Conservation (phyloP, 805 yeast genomes). For the Barnettozyma wickerhamii region DNA sequence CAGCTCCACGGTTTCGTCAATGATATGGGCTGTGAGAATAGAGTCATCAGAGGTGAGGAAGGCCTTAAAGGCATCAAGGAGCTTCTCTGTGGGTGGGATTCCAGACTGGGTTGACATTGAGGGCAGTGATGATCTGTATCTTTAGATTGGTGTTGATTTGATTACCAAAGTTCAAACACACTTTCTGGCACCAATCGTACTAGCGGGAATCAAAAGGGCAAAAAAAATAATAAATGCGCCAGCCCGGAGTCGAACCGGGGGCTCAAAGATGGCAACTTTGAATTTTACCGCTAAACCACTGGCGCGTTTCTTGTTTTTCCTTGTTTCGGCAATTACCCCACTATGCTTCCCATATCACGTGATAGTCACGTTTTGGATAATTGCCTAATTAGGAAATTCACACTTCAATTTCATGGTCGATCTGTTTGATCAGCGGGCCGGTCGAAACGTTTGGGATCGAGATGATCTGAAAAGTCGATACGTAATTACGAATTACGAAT, state of each 20-base stretch:
- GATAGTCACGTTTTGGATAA: too few species aligned
- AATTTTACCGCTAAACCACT: conserved; percentile 50
- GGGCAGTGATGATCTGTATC: too few species aligned
- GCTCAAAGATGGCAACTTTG: conserved; percentile 51
- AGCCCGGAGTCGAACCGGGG: conserved; percentile 32
- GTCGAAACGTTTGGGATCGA: too few species aligned
- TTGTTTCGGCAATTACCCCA: too few species aligned
- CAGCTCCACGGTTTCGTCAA: conserved; percentile 32
- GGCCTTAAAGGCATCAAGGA: conserved; percentile 41
- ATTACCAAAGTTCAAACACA: not conserved
- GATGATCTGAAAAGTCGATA: too few species aligned
- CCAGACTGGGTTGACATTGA: conserved; percentile 72
- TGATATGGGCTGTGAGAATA: conserved; percentile 35
- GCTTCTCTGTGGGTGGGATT: conserved; percentile 41
- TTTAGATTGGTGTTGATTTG: too few species aligned
- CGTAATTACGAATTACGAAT: too few species aligned
- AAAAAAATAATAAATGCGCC: conserved; percentile 9
- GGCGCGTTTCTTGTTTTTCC: too few species aligned
- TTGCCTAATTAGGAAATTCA: too few species aligned
- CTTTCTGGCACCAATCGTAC: not conserved
- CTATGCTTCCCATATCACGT: too few species aligned
- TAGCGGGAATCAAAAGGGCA: not conserved
- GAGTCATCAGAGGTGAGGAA: conserved; percentile 33
- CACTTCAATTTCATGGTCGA: too few species aligned
- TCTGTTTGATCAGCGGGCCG: too few species aligned